phyloP scores from a whole-genome alignment of 208 protist species.

The Tetramitus jugosus region DNA sequence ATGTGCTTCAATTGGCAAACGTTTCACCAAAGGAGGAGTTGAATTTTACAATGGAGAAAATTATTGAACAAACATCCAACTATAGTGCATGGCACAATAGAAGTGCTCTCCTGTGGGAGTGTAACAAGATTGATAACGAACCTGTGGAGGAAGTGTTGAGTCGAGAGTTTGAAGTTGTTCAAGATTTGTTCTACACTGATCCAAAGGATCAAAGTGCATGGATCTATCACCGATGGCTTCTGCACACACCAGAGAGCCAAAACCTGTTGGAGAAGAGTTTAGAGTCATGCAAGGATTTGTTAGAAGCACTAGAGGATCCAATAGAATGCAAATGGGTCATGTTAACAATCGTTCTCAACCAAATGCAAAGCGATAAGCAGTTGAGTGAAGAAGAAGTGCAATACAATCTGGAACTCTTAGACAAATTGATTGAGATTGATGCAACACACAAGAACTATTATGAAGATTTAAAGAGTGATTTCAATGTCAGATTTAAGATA shows the following conservation, averaged over 20 bases:
- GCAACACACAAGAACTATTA: slow-evolving; percentile 15
- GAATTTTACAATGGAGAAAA: neutral
- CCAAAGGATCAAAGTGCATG: slow-evolving; percentile 54
- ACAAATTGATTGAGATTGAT: slow-evolving; percentile 20
- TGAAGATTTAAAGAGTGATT: neutral
- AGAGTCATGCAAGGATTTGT: slow-evolving; percentile 6
- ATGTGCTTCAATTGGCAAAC: neutral
- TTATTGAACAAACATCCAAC: neutral
- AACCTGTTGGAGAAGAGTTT: neutral
- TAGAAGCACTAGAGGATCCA: neutral
- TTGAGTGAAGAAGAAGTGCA: neutral
- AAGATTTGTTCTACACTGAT: slow-evolving; percentile 46
- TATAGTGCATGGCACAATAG: slow-evolving; percentile 23
- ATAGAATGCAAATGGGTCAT: neutral
- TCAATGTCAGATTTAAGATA: neutral
- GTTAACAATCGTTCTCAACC: neutral
- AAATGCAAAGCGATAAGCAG: neutral
- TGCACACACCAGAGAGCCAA: slow-evolving; percentile 16
- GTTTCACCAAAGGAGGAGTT: neutral
- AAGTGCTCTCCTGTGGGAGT: neutral
- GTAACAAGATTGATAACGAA: neutral
- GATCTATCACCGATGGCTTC: slow-evolving; percentile 54
- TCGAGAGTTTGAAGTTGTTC: slow-evolving; percentile 48
- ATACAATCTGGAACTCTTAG: neutral
- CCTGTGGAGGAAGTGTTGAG: neutral